Percentiles rank a stretch among this genome's conserved stretches.
These are phyloP conservation scores for Allium fistulosum DNA, from an alignment of 106 monocot species.

Conservation along the genomic window DNA sequence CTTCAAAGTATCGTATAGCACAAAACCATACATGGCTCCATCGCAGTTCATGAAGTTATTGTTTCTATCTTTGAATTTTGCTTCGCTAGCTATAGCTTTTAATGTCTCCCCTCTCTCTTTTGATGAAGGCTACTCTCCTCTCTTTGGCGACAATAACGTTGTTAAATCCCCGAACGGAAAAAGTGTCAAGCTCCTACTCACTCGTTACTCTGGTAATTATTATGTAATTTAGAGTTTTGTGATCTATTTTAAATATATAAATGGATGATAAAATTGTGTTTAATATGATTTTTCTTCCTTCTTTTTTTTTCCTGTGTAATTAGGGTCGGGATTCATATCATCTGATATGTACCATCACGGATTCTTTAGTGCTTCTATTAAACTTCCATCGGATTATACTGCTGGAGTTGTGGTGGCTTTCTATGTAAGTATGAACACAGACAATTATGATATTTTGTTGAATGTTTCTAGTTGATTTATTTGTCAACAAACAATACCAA, in stretches of 20 bases:
- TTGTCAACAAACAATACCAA: background rate
- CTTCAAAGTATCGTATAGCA: too few species aligned
- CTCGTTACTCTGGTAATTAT: slow-evolving; percentile 34
- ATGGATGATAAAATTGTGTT: too few species aligned
- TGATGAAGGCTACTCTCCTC: slow-evolving; percentile 38
- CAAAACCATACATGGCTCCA: background rate
- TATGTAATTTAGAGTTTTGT: background rate
- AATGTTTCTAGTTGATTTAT: background rate
- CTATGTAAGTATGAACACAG: slow-evolving; percentile 6
- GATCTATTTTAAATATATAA: background rate
- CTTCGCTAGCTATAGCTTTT: background rate
- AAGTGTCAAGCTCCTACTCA: slow-evolving; percentile 28
- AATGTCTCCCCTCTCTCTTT: slow-evolving; percentile 22
- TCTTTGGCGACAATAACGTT: slow-evolving; percentile 45
- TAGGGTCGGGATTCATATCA: slow-evolving; percentile 20
- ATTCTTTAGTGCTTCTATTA: slow-evolving; percentile 20
- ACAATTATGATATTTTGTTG: background rate
- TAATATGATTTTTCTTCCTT: too few species aligned
- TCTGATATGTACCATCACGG: slow-evolving; percentile 18
- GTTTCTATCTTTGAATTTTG: background rate
- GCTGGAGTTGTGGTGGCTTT: slow-evolving; percentile 23
- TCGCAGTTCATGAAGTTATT: background rate
- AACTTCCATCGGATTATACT: slow-evolving; percentile 16
- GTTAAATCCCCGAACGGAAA: slow-evolving; percentile 23
- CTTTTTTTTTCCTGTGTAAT: background rate